Base-by-base conservation (phyloP, 805 yeast genomes). In the Lachancea fermentati region DNA sequence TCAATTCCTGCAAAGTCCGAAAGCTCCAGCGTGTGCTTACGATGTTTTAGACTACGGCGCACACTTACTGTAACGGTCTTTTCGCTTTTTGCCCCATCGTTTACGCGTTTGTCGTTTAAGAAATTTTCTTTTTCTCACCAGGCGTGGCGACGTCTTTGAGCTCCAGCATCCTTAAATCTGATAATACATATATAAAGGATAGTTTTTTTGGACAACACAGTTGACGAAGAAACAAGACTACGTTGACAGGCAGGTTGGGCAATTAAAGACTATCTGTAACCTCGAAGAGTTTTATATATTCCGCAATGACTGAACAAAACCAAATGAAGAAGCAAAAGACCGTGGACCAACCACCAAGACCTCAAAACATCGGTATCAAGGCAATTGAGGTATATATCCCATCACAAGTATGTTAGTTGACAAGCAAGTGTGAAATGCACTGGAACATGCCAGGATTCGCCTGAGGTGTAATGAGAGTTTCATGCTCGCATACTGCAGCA, bases 361-460 rank as follows among this genome's bases (percentile, higher is more conserved):
- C 94, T 44, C 76, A 77, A 60, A 91, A 91, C 73, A 76, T 93
- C 56, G 99, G 99, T 70, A 93, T 93, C 68, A 91, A 91, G 65
- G 99, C 94, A 65, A 77, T 93, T 53, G 97, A 93, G 68, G 72
- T 88, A 45, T 93, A 93, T 69, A 72, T 88, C 59, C 97, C 99
- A 34, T 71, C 79, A 30, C 83, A 79, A 65, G 76, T 75, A 54
- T 41, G 74, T 67, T 13, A 5, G 19, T 9, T n/a, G 14, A 13
- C 8, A 8, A 30, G 14, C 9, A 7, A n/a, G 14, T 8, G 32
- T n/a, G 14, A 7, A 30, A n/a, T 16, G 6, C 7, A 8, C 7
- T n/a, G n/a, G n/a, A n/a, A n/a, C n/a, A n/a, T n/a, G n/a, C n/a
- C n/a, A n/a, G n/a, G n/a, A n/a, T n/a, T n/a, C n/a, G n/a, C n/a